A percentile compares a stretch with the other conserved stretches of the same genome.
Evolutionary conservation across 371 early-diverging fungal species (phyloP).

Genomic region (Mucor racemosus): DNA sequence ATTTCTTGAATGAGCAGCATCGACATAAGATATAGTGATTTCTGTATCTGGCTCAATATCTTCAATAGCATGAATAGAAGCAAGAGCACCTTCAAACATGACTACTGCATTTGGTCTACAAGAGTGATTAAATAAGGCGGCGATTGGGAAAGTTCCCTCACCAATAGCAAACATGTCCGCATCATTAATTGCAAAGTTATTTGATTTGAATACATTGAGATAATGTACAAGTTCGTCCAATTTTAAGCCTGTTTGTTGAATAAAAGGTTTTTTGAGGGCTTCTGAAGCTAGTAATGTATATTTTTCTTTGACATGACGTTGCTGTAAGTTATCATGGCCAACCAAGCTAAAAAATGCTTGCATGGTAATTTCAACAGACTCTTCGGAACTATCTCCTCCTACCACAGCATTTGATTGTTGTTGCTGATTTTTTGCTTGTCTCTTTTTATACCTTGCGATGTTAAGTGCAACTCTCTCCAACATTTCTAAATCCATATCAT

Average conservation of each 20-base stretch:
- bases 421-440: constrained; percentile 1
- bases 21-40: constrained; percentile 80
- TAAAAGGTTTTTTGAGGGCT: constrained; percentile 32
- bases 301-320: constrained; percentile 19
- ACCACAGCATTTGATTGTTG: not conserved
- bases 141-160: constrained; percentile 80
- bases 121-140: constrained; percentile 85
- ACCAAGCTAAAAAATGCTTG: constrained; percentile 49
- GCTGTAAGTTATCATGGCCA: constrained; percentile 40
- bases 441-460: constrained; percentile 33
- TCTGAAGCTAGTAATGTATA: constrained; percentile 11
- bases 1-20: constrained; percentile 63
- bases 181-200: constrained; percentile 77
- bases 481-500: constrained; percentile 45
- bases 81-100: constrained; percentile 57
- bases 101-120: constrained; percentile 83
- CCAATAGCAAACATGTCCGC: constrained; percentile 70
- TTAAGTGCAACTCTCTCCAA: constrained; percentile 48
- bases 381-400: constrained; percentile 10
- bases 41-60: constrained; percentile 71
- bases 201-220: constrained; percentile 73
- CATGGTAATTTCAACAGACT: constrained; percentile 48
- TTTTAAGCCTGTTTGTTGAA: constrained; percentile 26
- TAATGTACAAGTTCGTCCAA: constrained; percentile 46
- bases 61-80: constrained; percentile 66